Evolutionary conservation across 2,329 filamentous ascomycete species (phyloP).

Genomic region (Dactylonectria estremocensis): DNA sequence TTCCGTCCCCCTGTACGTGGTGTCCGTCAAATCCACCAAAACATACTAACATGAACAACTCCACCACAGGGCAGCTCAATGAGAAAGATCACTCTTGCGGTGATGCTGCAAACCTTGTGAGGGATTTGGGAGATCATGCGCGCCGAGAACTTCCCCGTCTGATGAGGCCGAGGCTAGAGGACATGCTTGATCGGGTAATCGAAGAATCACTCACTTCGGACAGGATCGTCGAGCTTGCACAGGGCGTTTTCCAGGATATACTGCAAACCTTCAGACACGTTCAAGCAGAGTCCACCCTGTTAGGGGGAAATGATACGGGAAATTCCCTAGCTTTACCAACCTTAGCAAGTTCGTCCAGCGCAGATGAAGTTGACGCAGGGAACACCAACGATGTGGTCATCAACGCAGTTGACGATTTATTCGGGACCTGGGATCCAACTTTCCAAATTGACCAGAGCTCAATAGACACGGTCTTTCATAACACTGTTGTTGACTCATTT

Average conservation of each 20-base stretch:
- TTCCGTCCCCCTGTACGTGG: slow-evolving; percentile 33
- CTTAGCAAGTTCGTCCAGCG: too few relatives aligned
- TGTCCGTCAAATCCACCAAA: not conserved
- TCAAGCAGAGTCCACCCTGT: not conserved
- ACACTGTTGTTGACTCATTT: too few relatives aligned
- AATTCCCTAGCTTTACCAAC: too few relatives aligned
- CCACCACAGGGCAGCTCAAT: not conserved
- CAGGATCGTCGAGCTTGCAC: not conserved
- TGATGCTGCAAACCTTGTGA: not conserved
- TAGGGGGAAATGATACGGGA: not conserved
- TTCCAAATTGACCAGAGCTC: too few relatives aligned
- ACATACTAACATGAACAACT: not conserved
- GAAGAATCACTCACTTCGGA: not conserved
- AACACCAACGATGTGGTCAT: too few relatives aligned
- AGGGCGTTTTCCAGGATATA: not conserved
- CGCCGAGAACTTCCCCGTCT: not conserved
- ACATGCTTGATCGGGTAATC: not conserved
- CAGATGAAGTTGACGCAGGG: too few relatives aligned
- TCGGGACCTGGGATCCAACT: too few relatives aligned
- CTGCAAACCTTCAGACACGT: not conserved
- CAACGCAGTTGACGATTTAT: too few relatives aligned
- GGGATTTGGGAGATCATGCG: not conserved
- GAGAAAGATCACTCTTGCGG: not conserved
- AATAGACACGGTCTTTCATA: too few relatives aligned
- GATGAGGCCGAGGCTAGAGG: not conserved